These are phyloP conservation scores for Penicillium lividum DNA, from an alignment of 495 filamentous ascomycete genomes.

Conservation along the genomic window DNA sequence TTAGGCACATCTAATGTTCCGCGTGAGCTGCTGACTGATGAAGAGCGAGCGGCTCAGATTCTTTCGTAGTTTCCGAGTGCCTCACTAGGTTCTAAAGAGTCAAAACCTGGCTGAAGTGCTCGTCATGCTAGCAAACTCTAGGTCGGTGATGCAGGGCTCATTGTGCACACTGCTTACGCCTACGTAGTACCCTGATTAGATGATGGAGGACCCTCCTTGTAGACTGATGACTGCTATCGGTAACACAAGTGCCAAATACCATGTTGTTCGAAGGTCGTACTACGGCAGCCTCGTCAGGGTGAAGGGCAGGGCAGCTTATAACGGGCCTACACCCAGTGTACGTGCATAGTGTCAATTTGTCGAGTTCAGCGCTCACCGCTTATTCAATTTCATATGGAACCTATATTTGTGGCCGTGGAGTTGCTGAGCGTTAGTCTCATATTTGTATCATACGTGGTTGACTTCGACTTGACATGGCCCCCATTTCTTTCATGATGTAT, in stretches of 20 bases:
- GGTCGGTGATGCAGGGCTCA: not conserved
- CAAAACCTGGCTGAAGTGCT: not conserved
- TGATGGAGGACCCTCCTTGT: not conserved
- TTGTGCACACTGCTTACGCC: constrained; percentile 1
- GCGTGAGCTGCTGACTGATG: constrained; percentile 4
- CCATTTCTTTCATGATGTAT: constrained; percentile 3
- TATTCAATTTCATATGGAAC: not conserved
- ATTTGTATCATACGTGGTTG: constrained; percentile 3
- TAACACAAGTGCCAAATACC: constrained; percentile 1
- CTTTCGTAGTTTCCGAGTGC: constrained; percentile 2
- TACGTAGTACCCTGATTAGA: not conserved
- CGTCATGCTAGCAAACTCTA: not conserved
- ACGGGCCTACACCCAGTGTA: not conserved
- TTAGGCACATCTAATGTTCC: constrained; percentile 3
- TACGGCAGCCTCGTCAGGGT: not conserved
- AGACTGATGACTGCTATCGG: constrained; percentile 1
- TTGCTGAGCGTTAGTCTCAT: constrained; percentile 1
- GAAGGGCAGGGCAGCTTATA: not conserved
- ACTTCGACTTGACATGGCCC: not conserved
- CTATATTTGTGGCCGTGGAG: not conserved
- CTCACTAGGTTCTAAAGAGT: not conserved
- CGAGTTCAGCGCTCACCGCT: not conserved
- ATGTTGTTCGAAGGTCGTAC: constrained; percentile 4
- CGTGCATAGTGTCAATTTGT: constrained; percentile 3
- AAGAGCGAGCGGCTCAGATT: not conserved